Evolutionary conservation across 2,329 filamentous ascomycete genomes (phyloP).

Genomic region (Cordyceps farinosa): DNA sequence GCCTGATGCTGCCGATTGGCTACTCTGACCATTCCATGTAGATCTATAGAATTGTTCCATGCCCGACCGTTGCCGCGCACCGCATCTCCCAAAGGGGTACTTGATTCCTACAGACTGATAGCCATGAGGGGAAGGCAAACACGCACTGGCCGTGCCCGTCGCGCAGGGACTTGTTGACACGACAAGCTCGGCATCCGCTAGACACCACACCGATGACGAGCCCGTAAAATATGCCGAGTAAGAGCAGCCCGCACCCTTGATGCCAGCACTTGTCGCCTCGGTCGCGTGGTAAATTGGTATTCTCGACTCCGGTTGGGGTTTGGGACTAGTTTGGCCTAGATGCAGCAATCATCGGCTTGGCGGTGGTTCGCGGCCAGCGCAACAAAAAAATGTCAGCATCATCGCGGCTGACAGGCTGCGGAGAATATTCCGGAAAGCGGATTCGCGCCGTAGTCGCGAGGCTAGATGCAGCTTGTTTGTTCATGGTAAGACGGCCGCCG

Average conservation of each 20-base stretch:
- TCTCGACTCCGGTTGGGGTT: background rate
- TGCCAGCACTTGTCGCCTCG: background rate
- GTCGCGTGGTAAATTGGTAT: background rate
- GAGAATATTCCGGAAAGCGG: background rate
- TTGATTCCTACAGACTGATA: background rate
- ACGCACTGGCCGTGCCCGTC: background rate
- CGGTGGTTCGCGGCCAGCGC: background rate
- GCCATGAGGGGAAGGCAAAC: background rate
- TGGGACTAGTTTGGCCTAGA: conserved; percentile 1
- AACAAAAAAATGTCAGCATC: conserved; percentile 10
- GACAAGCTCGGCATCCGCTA: background rate
- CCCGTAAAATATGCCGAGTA: background rate
- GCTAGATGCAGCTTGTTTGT: background rate
- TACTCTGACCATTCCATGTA: background rate
- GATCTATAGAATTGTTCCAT: background rate
- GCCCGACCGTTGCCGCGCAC: background rate
- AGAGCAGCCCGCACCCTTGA: background rate
- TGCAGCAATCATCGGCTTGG: background rate
- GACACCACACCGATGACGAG: background rate
- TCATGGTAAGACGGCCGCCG: background rate
- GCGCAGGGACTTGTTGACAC: background rate
- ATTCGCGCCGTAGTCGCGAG: background rate
- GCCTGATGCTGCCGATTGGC: background rate
- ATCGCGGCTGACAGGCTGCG: background rate
- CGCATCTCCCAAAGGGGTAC: background rate